phyloP scores from a whole-genome alignment of 352 stramenopile species.

The Phytophthora sojae region DNA sequence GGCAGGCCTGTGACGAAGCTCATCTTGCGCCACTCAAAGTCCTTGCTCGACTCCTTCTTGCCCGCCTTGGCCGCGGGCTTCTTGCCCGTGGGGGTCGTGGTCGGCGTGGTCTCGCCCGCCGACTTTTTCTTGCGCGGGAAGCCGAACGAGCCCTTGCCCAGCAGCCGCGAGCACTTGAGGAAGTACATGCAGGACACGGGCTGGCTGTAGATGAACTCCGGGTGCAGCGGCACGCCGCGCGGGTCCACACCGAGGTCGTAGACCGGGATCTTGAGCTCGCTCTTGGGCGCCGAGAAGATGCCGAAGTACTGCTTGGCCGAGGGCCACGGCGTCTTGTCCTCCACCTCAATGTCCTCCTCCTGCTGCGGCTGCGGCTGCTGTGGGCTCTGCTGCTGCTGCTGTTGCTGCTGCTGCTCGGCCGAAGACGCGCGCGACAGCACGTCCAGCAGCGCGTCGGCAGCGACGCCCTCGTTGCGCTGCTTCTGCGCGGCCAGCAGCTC shows the following conservation, averaged over 20 bases:
- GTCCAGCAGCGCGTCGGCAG: slow-evolving; percentile 18
- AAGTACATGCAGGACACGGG: slow-evolving; percentile 84
- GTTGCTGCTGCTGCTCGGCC: slow-evolving; percentile 22
- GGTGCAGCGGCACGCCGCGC: slow-evolving; percentile 73
- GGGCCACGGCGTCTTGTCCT: slow-evolving; percentile 84
- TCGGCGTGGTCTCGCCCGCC: slow-evolving; percentile 11
- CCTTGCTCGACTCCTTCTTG: slow-evolving; percentile 68
- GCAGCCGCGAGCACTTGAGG: slow-evolving; percentile 61
- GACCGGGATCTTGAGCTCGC: slow-evolving; percentile 55
- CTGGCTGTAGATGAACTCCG: slow-evolving; percentile 82
- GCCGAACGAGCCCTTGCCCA: slow-evolving; percentile 76
- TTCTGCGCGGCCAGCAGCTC: slow-evolving; percentile 41
- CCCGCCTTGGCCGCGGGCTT: slow-evolving; percentile 24
- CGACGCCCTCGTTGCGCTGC: slow-evolving; percentile 28
- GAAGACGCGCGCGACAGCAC: slow-evolving; percentile 33
- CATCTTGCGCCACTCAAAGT: slow-evolving; percentile 88
- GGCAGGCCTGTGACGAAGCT: slow-evolving; percentile 81
- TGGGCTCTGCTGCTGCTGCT: slow-evolving; percentile 15
- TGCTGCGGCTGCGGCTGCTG: slow-evolving; percentile 20
- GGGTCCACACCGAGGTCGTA: slow-evolving; percentile 80
- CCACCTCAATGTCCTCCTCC: slow-evolving; percentile 48
- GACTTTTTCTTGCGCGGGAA: slow-evolving; percentile 72
- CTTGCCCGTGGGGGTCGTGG: slow-evolving; percentile 26
- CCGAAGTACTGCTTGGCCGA: slow-evolving; percentile 72
- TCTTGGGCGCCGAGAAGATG: slow-evolving; percentile 52